Evolutionary conservation across 257 asterid genomes (phyloP).

Genomic region (Knoxia roxburghii): DNA sequence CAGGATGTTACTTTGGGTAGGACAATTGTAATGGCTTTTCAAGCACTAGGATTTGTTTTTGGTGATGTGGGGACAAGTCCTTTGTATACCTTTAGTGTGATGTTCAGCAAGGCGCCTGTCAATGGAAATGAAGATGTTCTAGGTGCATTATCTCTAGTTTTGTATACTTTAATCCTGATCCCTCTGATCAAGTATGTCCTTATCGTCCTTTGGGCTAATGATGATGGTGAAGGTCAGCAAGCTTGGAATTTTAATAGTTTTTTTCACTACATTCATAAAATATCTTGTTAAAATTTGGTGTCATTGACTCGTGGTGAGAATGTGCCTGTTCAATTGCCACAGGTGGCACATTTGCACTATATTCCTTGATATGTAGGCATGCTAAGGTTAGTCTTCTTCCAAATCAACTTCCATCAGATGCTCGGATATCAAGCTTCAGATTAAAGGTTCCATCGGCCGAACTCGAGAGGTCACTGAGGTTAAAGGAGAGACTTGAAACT

Average conservation of each 20-base stretch:
- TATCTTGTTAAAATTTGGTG: conserved; percentile 10
- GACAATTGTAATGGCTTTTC: conserved; percentile 66
- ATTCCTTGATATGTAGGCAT: conserved; percentile 95
- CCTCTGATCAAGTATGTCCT: conserved; percentile 87
- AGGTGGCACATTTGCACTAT: conserved; percentile 99
- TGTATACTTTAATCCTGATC: conserved; percentile 80
- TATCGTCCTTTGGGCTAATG: conserved; percentile 97
- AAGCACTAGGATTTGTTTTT: conserved; percentile 91
- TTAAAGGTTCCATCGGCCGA: conserved; percentile 97
- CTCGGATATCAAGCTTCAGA: conserved; percentile 92
- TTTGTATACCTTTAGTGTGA: conserved; percentile 90
- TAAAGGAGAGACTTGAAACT: conserved; percentile 89
- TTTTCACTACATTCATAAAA: conserved; percentile 1
- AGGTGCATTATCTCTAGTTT: conserved; percentile 87
- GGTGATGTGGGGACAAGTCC: conserved; percentile 99
- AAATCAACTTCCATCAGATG: conserved; percentile 84
- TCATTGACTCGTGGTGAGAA: conserved; percentile 17
- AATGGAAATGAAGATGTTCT: conserved; percentile 80
- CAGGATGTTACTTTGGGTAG: conserved; percentile 79
- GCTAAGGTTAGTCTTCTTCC: conserved; percentile 98
- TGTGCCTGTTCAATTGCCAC: conserved; percentile 35
- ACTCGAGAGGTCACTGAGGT: conserved; percentile 90
- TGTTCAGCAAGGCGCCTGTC: conserved; percentile 99
- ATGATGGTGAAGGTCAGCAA: conserved; percentile 92
- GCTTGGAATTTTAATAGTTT: not conserved